phyloP scores from a whole-genome alignment of 2,329 filamentous ascomycete species.

The Pestalotiopsis sp. region DNA sequence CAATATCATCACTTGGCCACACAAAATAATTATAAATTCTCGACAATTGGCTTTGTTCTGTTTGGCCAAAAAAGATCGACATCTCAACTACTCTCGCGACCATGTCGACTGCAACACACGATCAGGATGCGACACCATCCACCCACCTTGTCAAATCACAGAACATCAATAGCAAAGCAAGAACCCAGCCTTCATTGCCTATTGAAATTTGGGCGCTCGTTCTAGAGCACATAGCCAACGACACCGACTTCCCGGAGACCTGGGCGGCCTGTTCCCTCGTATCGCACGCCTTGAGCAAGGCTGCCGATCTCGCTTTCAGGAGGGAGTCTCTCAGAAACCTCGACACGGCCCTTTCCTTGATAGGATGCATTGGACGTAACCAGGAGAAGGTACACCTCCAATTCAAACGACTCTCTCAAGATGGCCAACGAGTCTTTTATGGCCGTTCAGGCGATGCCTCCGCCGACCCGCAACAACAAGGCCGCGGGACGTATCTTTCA shows the following conservation, averaged over 20 bases:
- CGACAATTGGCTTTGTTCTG: neutral
- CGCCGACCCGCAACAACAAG: no score
- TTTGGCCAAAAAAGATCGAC: no score
- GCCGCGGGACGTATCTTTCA: neutral
- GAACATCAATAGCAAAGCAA: neutral
- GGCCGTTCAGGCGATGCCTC: neutral
- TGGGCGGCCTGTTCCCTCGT: slow-evolving; percentile 13
- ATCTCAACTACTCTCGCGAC: no score
- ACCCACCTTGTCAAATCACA: neutral
- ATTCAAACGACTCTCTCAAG: slow-evolving; percentile 12
- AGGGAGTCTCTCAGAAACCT: slow-evolving; percentile 5
- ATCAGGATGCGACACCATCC: neutral
- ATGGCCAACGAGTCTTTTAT: slow-evolving; percentile 12
- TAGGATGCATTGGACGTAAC: slow-evolving; percentile 2
- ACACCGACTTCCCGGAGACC: slow-evolving; percentile 11
- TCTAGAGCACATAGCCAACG: slow-evolving; percentile 10
- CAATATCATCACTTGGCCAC: neutral
- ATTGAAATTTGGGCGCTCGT: slow-evolving; percentile 13
- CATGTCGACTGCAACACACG: neutral
- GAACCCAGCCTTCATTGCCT: neutral
- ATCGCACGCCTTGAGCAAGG: slow-evolving; percentile 5
- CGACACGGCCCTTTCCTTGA: slow-evolving; percentile 11
- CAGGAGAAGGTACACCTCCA: neutral
- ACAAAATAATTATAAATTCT: neutral
- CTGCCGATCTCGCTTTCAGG: slow-evolving; percentile 12